Base-by-base conservation (phyloP, 257 asterid genomes). In the Lantana camara region DNA sequence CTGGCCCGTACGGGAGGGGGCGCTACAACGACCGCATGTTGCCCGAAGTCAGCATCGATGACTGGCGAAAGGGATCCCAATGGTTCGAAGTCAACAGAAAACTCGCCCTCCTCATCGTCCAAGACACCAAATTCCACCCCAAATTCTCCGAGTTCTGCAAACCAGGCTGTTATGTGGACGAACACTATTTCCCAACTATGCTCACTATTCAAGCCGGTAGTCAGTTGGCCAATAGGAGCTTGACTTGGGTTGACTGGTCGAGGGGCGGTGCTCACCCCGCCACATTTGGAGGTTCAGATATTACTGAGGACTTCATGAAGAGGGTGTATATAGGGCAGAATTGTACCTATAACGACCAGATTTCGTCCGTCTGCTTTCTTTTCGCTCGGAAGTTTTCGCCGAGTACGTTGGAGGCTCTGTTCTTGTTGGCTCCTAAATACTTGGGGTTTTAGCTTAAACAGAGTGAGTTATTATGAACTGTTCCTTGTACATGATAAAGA, bases 251-350 rank as follows among this genome's bases (percentile, higher is more conserved):
- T 0, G 95, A 86, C 64, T 86, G 95, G 95, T 86, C 95, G 9
- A 77, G 88, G 71, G 88, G 95, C 3, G 95, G 95, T 11, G 73
- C 95, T 15, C 95, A 83, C n/a, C 95, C 90, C 1, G 88, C 83
- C 14, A 81, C 88, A 0, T 86, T 83, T 23, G 90, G 90, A 2
- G 58, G 69, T 1, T 17, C 77, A 23, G 90, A 86, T 30, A 60
- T 86, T 10, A 80, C 76, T 0, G 78, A 70, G 49, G 80, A 56
- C 0, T 79, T 86, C 52, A 20, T 83, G 68, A 77, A 54, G 79
- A 81, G 69, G 41, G 12, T 83, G 11, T 49, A 40, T 19, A 77
- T 42, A 23, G 82, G 81, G 12, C 61, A 52, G 2, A 74, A 34
- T 7, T 86, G 95, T 35, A 35, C 21, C 16, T 86, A 86, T 23